Evolutionary conservation across 2,329 filamentous ascomycete species (phyloP).

Genomic region (Scopulariopsis brevicaulis): DNA sequence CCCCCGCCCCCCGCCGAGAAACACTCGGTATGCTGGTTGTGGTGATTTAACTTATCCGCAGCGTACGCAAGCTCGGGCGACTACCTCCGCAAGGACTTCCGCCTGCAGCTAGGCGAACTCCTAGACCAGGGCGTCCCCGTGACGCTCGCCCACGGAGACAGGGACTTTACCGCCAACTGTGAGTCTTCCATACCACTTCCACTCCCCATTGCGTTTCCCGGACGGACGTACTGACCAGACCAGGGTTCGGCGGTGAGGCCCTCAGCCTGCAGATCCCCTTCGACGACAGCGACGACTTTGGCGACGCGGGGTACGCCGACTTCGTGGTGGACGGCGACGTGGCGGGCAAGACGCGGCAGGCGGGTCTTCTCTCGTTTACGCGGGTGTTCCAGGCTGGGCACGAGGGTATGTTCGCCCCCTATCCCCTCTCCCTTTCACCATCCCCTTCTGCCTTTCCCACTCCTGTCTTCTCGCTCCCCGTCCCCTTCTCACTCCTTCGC

Average conservation of each 20-base stretch:
- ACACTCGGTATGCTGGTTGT: background rate
- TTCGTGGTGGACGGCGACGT: conserved; percentile 52
- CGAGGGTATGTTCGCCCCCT: conserved; percentile 17
- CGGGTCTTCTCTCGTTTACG: conserved; percentile 62
- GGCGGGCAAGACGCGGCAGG: conserved; percentile 65
- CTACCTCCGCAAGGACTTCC: conserved; percentile 3
- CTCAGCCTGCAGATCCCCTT: conserved; percentile 52
- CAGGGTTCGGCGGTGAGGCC: conserved; percentile 52
- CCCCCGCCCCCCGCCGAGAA: background rate
- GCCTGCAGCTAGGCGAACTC: conserved; percentile 37
- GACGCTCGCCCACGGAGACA: conserved; percentile 58
- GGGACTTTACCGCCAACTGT: conserved; percentile 55
- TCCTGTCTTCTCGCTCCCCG: too few relatives aligned
- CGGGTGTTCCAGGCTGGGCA: conserved; percentile 58
- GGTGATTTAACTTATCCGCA: background rate
- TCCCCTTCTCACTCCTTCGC: too few relatives aligned
- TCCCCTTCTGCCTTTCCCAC: too few relatives aligned
- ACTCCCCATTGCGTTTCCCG: background rate
- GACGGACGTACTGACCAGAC: background rate
- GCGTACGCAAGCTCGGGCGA: background rate
- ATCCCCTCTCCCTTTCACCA: background rate
- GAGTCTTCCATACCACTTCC: background rate
- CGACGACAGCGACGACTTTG: conserved; percentile 28
- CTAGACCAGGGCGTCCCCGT: conserved; percentile 54
- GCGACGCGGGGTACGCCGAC: conserved; percentile 57